phyloP scores from a whole-genome alignment of 441 rosid genomes.

The Dalechampia spathulata region DNA sequence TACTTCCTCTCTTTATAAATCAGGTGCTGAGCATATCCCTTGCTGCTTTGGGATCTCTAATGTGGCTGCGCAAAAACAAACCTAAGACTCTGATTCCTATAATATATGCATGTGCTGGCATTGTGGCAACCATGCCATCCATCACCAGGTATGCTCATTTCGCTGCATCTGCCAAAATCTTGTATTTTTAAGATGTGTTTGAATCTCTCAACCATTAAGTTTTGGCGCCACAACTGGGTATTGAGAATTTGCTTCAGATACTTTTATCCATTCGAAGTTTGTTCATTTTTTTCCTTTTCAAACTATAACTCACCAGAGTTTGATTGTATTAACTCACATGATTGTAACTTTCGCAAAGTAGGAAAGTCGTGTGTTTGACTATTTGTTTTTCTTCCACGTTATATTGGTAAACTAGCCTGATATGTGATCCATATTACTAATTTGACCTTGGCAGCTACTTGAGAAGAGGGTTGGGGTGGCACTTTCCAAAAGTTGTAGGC shows the following conservation, averaged over 20 bases:
- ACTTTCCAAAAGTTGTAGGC: slow-evolving; percentile 73
- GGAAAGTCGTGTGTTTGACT: too few species aligned
- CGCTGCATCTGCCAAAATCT: background rate
- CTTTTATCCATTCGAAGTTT: too few species aligned
- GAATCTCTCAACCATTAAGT: background rate
- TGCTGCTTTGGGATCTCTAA: slow-evolving; percentile 87
- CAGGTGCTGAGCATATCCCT: slow-evolving; percentile 84
- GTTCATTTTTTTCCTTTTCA: too few species aligned
- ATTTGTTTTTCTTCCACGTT: too few species aligned
- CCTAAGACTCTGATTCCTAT: slow-evolving; percentile 80
- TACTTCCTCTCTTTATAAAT: slow-evolving; percentile 12
- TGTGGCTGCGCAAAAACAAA: slow-evolving; percentile 95
- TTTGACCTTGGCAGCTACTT: slow-evolving; percentile 47
- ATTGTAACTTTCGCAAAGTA: too few species aligned
- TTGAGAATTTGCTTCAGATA: too few species aligned
- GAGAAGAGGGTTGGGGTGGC: slow-evolving; percentile 84
- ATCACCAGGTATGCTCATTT: slow-evolving; percentile 48
- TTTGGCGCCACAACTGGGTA: too few species aligned
- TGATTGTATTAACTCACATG: too few species aligned
- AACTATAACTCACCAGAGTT: too few species aligned
- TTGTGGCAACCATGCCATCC: slow-evolving; percentile 93
- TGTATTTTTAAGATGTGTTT: background rate
- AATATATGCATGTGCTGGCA: slow-evolving; percentile 74
- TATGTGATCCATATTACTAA: background rate
- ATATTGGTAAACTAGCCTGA: background rate